These are phyloP conservation scores for Fusarium sp. DNA, from an alignment of 2,329 filamentous ascomycete genomes.

Conservation along the genomic window DNA sequence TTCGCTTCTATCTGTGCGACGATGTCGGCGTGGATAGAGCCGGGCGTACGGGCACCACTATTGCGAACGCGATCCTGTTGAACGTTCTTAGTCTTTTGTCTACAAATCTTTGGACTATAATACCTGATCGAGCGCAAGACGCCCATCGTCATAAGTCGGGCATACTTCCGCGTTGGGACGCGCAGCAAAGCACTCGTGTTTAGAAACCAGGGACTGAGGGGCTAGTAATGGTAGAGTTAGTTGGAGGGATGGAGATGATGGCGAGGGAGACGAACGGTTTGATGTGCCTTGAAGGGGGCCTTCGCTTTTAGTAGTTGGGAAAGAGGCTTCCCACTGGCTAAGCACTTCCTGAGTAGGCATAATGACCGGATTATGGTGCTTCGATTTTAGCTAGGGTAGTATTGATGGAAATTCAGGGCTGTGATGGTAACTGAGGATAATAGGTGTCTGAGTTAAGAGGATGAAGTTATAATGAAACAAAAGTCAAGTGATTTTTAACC, in stretches of 20 bases:
- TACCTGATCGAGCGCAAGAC: constrained; percentile 29
- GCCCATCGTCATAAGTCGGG: neutral
- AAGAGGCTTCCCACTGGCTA: constrained; percentile 27
- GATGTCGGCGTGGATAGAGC: constrained; percentile 44
- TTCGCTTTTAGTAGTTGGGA: constrained; percentile 26
- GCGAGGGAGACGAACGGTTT: constrained; percentile 1
- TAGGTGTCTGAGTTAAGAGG: neutral
- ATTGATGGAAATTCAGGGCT: neutral
- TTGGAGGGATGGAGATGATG: rapidly evolving
- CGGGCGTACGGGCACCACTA: constrained; percentile 43
- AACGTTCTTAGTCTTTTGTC: neutral
- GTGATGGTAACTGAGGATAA: neutral
- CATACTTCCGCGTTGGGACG: constrained; percentile 16
- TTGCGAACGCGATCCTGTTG: constrained; percentile 41
- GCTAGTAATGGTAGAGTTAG: neutral
- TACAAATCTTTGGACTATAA: rapidly evolving
- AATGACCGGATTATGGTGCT: neutral
- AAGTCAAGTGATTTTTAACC: neutral
- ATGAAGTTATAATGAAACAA: neutral
- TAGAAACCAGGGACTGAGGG: constrained; percentile 43
- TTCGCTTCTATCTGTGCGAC: constrained; percentile 39
- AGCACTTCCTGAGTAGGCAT: constrained; percentile 44
- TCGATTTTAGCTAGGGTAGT: neutral
- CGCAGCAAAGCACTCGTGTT: constrained; percentile 43
- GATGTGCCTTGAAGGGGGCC: constrained; percentile 37